Evolutionary conservation across 371 early-diverging fungal genomes (phyloP).

Genomic region (Mortierella sp.): DNA sequence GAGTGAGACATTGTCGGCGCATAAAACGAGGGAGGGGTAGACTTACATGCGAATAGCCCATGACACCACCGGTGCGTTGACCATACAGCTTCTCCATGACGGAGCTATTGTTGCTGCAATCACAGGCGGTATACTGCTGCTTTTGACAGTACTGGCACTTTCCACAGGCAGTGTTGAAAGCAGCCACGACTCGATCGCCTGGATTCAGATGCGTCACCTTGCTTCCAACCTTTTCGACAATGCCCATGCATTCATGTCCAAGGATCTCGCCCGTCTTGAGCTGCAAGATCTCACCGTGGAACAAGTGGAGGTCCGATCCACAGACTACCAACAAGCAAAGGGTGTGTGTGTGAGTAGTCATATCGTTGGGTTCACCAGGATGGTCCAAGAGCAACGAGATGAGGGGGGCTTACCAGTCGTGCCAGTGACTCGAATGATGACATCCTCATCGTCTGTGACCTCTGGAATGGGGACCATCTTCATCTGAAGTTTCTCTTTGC

Average conservation of each 20-base stretch:
- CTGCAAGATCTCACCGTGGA: constrained; percentile 65
- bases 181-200: constrained; percentile 65
- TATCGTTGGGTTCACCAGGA: no score
- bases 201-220: constrained; percentile 57
- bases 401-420: constrained; percentile 39
- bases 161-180: constrained; percentile 70
- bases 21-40: no score
- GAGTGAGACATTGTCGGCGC: background rate
- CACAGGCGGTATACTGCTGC: constrained; percentile 60
- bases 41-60: constrained; percentile 68
- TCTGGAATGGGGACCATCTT: constrained; percentile 58
- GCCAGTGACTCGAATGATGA: constrained; percentile 62
- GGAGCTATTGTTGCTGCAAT: constrained; percentile 62
- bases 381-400: no score
- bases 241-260: constrained; percentile 69
- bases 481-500: constrained; percentile 59
- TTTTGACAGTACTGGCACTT: constrained; percentile 63
- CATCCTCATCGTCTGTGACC: constrained; percentile 65
- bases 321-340: constrained; percentile 55
- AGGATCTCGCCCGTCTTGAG: constrained; percentile 63
- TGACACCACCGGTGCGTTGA: constrained; percentile 59
- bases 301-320: constrained; percentile 70
- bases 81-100: constrained; percentile 70
- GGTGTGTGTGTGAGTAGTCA: no score
- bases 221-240: constrained; percentile 63